Conservation (phyloP, 768 basidiomycete species). For the Dendrothele bispora region DNA sequence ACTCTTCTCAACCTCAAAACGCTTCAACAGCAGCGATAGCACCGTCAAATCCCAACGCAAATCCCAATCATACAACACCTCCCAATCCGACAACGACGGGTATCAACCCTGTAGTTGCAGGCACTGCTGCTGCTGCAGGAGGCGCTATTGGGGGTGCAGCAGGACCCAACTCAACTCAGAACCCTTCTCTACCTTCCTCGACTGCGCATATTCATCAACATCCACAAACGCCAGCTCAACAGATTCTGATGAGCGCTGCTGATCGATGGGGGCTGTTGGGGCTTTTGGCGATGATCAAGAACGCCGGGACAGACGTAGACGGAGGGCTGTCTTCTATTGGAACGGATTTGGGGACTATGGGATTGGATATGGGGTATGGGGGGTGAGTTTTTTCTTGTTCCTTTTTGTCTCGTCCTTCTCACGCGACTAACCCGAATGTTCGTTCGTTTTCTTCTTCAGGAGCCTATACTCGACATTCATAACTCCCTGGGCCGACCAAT, state of each 20-base stretch:
- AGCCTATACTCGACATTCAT: conserved; percentile 91
- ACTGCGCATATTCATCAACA: conserved; percentile 44
- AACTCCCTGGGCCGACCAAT: conserved; percentile 94
- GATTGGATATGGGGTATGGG: conserved; percentile 81
- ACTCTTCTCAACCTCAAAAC: conserved; percentile 25
- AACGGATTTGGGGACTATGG: conserved; percentile 89
- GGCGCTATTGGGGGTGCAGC: too few species aligned
- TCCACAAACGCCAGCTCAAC: conserved; percentile 90
- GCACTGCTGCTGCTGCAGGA: too few species aligned
- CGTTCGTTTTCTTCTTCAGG: conserved; percentile 38
- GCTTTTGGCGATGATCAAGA: conserved; percentile 84
- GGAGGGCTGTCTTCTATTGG: conserved; percentile 82
- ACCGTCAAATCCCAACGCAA: conserved; percentile 29
- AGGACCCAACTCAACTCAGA: conserved; percentile 11
- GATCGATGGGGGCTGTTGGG: conserved; percentile 94
- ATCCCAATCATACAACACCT: conserved; percentile 36
- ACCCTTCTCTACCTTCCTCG: conserved; percentile 29
- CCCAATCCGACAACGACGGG: background rate
- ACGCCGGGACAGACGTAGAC: conserved; percentile 74
- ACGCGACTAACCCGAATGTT: too few species aligned
- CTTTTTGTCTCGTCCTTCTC: too few species aligned
- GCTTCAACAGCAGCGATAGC: conserved; percentile 24
- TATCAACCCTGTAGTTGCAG: too few species aligned
- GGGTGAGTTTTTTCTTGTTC: conserved; percentile 74
- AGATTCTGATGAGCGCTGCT: conserved; percentile 88